Base-by-base conservation (phyloP, 116 monocot genomes). In the Trichopus zeylanicus region DNA sequence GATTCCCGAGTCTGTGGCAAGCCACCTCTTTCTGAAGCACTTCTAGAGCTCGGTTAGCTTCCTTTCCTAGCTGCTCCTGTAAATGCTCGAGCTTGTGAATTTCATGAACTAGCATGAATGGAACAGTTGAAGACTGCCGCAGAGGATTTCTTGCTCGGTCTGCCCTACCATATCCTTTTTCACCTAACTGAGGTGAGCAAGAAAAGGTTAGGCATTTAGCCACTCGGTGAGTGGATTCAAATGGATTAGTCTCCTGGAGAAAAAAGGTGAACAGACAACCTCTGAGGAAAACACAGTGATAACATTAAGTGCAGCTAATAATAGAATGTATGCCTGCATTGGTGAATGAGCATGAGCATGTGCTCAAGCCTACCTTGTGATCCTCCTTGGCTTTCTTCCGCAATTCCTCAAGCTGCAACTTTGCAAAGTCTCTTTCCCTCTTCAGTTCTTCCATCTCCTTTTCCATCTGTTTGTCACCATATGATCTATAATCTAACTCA, bases 11-110 rank as follows among this genome's bases (percentile, higher is more conserved):
- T 27, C 79, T 83, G 59, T 95, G 95, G 65, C 97, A 84, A 47
- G 81, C 77, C 8, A 91, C 97, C 75, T 97, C 87, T 67, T 97
- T 97, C 77, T 91, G 91, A 26, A 91, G 66, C n/a, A 97, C 84
- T 78, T 91, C 91, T n/a, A 97, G 48, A 19, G 91, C 97, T 62
- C 68, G 57, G 30, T 84, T 79, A 0, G 97, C 97, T 61, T 97
- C 97, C 12, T 84, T 77, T 8, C 87, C 97, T 26, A 97, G 87
- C 66, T 91, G 84, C 30, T 79, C 69, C 29, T 97, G 97, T 42
- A 87, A 54, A 8, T 97, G 87, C 33, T 97, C 91, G 2, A 97
- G 87, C 71, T 97, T 91, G 29, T 79, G 87, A 9, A 97, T 97
- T 70, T 97, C 97, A 56, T 84, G 73, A 18, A 84, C 77, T 0